phyloP scores from a whole-genome alignment of 108 stramenopile genomes.

The Fragilaria crotonensis region DNA sequence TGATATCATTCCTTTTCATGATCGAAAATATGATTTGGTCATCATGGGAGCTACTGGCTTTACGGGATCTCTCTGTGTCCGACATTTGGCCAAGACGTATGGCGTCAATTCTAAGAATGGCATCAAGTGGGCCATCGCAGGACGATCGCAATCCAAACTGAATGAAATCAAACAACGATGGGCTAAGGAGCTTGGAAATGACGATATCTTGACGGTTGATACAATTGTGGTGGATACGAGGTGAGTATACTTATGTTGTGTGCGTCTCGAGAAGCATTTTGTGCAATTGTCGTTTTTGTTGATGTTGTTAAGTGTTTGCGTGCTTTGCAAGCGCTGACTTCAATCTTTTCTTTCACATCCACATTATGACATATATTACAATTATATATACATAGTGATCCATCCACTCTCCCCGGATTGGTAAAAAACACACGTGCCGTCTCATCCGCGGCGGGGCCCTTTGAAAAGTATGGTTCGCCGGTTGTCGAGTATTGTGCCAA shows the following conservation, averaged over 20 bases:
- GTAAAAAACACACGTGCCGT: conserved; percentile 68
- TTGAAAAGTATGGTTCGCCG: conserved; percentile 55
- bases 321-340: too few relatives aligned
- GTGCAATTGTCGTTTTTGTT: too few relatives aligned
- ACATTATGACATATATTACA: too few relatives aligned
- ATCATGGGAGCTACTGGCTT: conserved; percentile 86
- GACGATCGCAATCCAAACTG: conserved; percentile 46
- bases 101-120: conserved; percentile 13
- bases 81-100: conserved; percentile 58
- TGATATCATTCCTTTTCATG: conserved; percentile 25
- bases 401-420: conserved; percentile 46
- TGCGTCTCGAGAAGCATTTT: too few relatives aligned
- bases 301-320: too few relatives aligned
- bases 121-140: conserved; percentile 80
- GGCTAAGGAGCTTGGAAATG: conserved; percentile 28
- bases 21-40: conserved; percentile 71
- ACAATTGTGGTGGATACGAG: conserved; percentile 51
- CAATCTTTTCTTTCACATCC: too few relatives aligned
- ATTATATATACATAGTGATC: too few relatives aligned
- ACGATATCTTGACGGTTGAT: conserved; percentile 27
- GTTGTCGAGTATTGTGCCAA: conserved; percentile 82
- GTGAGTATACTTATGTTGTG: too few relatives aligned
- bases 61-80: conserved; percentile 69
- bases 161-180: conserved; percentile 23
- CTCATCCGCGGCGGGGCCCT: conserved; percentile 89